These are phyloP conservation scores for Diaporthe vaccinii DNA, from an alignment of 2,329 filamentous ascomycete species.

Conservation along the genomic window DNA sequence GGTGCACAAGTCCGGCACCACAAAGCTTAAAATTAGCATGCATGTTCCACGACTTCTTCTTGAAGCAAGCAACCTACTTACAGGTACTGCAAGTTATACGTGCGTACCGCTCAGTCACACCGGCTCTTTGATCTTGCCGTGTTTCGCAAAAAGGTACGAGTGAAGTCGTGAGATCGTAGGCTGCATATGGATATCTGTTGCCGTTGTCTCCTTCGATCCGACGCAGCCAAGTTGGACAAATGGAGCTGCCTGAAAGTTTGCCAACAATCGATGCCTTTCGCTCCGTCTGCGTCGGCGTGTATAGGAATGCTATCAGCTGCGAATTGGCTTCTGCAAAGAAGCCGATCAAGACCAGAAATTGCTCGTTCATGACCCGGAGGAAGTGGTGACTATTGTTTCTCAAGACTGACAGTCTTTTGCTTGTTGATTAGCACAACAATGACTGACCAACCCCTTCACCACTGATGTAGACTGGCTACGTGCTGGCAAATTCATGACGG, in stretches of 20 bases:
- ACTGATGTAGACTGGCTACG: neutral
- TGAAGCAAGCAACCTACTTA: neutral
- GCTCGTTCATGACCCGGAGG: neutral
- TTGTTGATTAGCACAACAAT: neutral
- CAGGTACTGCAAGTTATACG: too few relatives aligned
- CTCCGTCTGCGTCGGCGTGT: neutral
- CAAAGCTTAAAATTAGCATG: neutral
- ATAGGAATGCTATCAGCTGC: neutral
- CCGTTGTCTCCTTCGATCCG: neutral
- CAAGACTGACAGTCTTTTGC: neutral
- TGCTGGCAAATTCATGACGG: neutral
- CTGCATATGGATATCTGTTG: neutral
- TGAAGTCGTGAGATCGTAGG: neutral
- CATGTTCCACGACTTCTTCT: neutral
- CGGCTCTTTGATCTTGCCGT: neutral
- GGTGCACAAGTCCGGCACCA: neutral
- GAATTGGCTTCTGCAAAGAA: neutral
- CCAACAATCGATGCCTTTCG: neutral
- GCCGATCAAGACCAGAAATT: too few relatives aligned
- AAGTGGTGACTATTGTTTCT: neutral
- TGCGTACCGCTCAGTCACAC: neutral
- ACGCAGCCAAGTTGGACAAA: neutral
- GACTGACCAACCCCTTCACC: neutral
- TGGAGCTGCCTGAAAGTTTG: neutral
- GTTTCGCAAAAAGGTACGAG: too few relatives aligned